Percentiles rank a stretch among this genome's conserved stretches.
These are phyloP conservation scores for Exserohilum turcica DNA, from an alignment of 2,329 filamentous ascomycete species.

Conservation along the genomic window DNA sequence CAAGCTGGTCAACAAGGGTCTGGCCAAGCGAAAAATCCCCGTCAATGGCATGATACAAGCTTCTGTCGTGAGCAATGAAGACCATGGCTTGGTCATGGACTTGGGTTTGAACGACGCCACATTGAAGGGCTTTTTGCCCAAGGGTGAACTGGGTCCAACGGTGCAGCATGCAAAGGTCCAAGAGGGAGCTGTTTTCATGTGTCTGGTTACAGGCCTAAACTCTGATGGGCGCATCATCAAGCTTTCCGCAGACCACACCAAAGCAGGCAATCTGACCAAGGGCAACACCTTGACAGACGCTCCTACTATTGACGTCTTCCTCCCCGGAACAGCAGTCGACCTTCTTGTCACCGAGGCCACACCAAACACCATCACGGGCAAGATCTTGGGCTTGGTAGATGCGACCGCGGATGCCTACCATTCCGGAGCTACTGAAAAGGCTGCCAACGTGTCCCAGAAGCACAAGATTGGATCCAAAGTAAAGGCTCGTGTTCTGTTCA, in stretches of 20 bases:
- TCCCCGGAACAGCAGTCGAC: constrained; percentile 90
- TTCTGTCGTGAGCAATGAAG: constrained; percentile 87
- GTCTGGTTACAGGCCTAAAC: constrained; percentile 75
- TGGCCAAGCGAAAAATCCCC: constrained; percentile 75
- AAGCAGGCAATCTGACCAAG: constrained; percentile 70
- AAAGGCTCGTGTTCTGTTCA: constrained; percentile 86
- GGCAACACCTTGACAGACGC: constrained; percentile 72
- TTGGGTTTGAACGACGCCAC: constrained; percentile 72
- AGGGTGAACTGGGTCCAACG: constrained; percentile 74
- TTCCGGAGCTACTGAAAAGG: constrained; percentile 74
- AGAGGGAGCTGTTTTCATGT: constrained; percentile 83
- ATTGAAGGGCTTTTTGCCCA: constrained; percentile 81
- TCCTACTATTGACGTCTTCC: constrained; percentile 84
- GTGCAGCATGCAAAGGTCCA: constrained; percentile 71
- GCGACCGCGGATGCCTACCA: constrained; percentile 90
- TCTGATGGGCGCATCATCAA: constrained; percentile 84
- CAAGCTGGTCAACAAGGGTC: constrained; percentile 73
- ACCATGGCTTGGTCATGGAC: constrained; percentile 94
- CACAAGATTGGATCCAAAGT: constrained; percentile 84
- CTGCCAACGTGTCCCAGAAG: constrained; percentile 72
- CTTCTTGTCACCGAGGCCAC: constrained; percentile 79
- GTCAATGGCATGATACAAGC: constrained; percentile 82
- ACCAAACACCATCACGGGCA: constrained; percentile 77
- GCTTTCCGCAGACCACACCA: constrained; percentile 74
- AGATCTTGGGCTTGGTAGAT: constrained; percentile 89